Conservation (phyloP, 768 basidiomycete genomes). For the Termitomyces heimii region DNA sequence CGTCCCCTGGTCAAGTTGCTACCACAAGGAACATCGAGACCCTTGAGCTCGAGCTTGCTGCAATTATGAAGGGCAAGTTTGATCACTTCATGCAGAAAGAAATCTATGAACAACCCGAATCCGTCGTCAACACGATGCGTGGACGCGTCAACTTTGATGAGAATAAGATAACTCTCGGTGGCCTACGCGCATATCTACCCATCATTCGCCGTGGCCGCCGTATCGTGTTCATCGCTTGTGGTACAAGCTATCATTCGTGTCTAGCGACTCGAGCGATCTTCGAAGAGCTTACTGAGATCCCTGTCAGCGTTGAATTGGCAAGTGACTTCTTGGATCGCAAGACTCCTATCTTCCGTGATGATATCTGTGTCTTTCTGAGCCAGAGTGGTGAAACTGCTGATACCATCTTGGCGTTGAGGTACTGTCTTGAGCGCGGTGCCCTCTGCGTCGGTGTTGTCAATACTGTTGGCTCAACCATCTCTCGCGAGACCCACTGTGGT, state of each 20-base stretch:
- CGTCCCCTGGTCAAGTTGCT: slow-evolving; percentile 53
- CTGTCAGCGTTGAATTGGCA: slow-evolving; percentile 93
- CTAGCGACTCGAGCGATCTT: slow-evolving; percentile 96
- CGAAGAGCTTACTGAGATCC: slow-evolving; percentile 98
- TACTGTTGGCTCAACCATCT: slow-evolving; percentile 96
- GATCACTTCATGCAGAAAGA: slow-evolving; percentile 99
- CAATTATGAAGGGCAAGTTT: slow-evolving; percentile 99
- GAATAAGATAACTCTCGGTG: slow-evolving; percentile 88
- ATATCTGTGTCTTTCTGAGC: slow-evolving; percentile 92
- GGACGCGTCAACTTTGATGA: slow-evolving; percentile 98
- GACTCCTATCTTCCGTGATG: slow-evolving; percentile 99
- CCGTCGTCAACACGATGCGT: slow-evolving; percentile 99
- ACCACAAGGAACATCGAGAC: slow-evolving; percentile 95
- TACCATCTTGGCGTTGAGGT: slow-evolving; percentile 92
- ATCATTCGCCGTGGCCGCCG: slow-evolving; percentile 94
- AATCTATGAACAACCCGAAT: slow-evolving; percentile 98
- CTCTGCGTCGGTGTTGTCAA: slow-evolving; percentile 97
- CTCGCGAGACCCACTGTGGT: slow-evolving; percentile 98
- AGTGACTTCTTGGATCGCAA: slow-evolving; percentile 98
- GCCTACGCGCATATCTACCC: slow-evolving; percentile 89
- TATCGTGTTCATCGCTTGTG: slow-evolving; percentile 97
- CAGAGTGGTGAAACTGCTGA: slow-evolving; percentile 99
- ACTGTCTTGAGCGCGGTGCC: slow-evolving; percentile 95
- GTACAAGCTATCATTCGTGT: slow-evolving; percentile 97
- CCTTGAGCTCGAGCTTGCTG: slow-evolving; percentile 97